These are phyloP conservation scores for Trebouxia sp. DNA, from an alignment of 139 green algal genomes.

Conservation along the genomic window DNA sequence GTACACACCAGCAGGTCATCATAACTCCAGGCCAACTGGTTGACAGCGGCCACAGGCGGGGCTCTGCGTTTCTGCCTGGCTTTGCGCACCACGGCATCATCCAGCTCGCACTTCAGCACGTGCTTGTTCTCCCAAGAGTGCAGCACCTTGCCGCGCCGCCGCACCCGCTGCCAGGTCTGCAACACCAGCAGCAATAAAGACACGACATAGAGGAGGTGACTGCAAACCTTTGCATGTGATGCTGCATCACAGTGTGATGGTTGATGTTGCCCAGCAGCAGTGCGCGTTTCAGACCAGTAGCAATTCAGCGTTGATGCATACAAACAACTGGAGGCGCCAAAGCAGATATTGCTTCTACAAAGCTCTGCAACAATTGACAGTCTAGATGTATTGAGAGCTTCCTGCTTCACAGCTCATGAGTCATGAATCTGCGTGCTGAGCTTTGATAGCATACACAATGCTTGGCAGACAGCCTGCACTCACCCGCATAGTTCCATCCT, in stretches of 20 bases:
- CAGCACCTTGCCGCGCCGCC: conserved; percentile 25
- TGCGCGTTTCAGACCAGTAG: too few relatives aligned
- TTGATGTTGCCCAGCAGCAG: too few relatives aligned
- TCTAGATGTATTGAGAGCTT: not conserved
- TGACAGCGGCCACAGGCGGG: conserved; percentile 50
- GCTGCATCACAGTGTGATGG: too few relatives aligned
- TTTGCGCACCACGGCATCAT: conserved; percentile 43
- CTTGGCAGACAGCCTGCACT: not conserved
- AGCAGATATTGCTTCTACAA: not conserved
- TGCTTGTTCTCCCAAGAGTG: conserved; percentile 45
- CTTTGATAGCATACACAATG: not conserved
- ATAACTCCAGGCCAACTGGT: conserved; percentile 66
- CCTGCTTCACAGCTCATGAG: not conserved
- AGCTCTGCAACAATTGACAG: not conserved
- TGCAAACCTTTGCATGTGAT: too few relatives aligned
- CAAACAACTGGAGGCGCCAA: too few relatives aligned
- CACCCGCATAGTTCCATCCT: conserved; percentile 73
- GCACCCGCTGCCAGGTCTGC: conserved; percentile 46
- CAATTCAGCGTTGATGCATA: too few relatives aligned
- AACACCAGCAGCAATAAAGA: too few relatives aligned
- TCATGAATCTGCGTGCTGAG: not conserved
- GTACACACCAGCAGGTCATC: conserved; percentile 58
- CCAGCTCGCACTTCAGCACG: conserved; percentile 45
- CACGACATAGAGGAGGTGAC: too few relatives aligned
- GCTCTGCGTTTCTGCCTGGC: conserved; percentile 41